A percentile compares a stretch with the other conserved stretches of the same genome.
These are phyloP conservation scores for Helotiales sp. DNA, from an alignment of 2,329 filamentous ascomycete genomes.

Conservation along the genomic window DNA sequence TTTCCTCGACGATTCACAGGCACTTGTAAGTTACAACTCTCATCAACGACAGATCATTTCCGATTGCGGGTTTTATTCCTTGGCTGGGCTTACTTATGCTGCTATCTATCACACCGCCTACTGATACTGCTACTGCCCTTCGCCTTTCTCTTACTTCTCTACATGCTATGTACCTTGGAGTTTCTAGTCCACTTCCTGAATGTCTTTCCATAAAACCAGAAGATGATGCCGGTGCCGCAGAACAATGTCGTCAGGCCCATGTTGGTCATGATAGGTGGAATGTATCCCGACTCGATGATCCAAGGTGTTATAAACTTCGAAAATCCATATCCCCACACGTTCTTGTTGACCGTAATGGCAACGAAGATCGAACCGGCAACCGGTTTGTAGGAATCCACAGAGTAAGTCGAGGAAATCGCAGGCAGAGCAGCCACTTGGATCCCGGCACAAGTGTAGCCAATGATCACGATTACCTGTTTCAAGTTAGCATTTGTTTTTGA, in stretches of 20 bases:
- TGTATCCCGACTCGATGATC: slow-evolving; percentile 54
- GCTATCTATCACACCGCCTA: not conserved
- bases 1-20: too few species aligned
- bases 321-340: slow-evolving; percentile 66
- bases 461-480: slow-evolving; percentile 52
- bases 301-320: slow-evolving; percentile 60
- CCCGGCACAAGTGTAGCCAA: slow-evolving; percentile 60
- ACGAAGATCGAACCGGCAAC: slow-evolving; percentile 65
- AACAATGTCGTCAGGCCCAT: slow-evolving; percentile 57
- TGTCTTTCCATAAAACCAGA: slow-evolving; percentile 63
- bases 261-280: slow-evolving; percentile 65
- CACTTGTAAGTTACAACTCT: too few species aligned
- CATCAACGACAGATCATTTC: too few species aligned
- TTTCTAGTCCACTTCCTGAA: slow-evolving; percentile 61
- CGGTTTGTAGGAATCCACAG: slow-evolving; percentile 67
- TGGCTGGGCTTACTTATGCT: too few species aligned
- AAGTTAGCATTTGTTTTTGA: slow-evolving; percentile 11
- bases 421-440: slow-evolving; percentile 65
- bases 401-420: slow-evolving; percentile 60
- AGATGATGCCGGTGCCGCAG: slow-evolving; percentile 55
- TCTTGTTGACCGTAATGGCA: slow-evolving; percentile 67
- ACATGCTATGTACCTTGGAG: slow-evolving; percentile 59
- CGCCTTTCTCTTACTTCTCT: not conserved
- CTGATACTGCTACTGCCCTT: too few species aligned
- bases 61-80: too few species aligned